Evolutionary conservation across 139 green algal species (phyloP), one percentile per base, ranked within the genome.

Genomic region (Desmodesmus armatus): DNA sequence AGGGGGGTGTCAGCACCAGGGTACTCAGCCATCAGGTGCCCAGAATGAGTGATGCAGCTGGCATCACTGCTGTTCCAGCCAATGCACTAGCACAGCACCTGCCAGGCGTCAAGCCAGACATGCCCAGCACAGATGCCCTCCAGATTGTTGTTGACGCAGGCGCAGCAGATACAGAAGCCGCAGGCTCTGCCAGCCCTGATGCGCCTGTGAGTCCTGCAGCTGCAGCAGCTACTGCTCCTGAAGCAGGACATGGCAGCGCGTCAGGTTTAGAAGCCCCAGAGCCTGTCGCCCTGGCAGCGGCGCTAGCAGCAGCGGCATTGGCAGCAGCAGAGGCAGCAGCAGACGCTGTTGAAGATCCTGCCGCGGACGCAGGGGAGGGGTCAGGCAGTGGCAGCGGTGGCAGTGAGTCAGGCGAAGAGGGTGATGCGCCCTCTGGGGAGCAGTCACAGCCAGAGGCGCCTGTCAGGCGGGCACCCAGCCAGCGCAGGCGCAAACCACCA

Each of bases 271-370:
- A 74, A 27, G 25, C 11, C 2, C 25, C 39, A 60, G 77, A 67
- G 3, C n/a, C 21, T 44, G 58, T 25, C 7, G 58, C 19, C 51
- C 17, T 40, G 35, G 53, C 55, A 71, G 58, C 27, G 3, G 9
- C 6, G 0, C 17, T 29, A 1, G 33, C 7, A 43, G 69, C 69
- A 55, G 40, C 17, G 7, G 33, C 33, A 23, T 5, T 13, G 41
- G 71, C 71, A 55, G 71, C 58, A 41, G 15, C 60, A 41, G 78
- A 33, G 44, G 31, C 23, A 31, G 78, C 60, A 73, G 60, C 37
- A 55, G 49, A 53, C 19, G n/a, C 7, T n/a, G 39, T 27, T 29
- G 37, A 43, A 44, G 55, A 44, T n/a, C 9, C 47, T 37, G 67
- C 25, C 39, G 29, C 39, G 5, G 35, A 60, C 71, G 19, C 71